These are phyloP conservation scores for Tulasnella sp. DNA, from an alignment of 768 basidiomycete species.

Conservation along the genomic window DNA sequence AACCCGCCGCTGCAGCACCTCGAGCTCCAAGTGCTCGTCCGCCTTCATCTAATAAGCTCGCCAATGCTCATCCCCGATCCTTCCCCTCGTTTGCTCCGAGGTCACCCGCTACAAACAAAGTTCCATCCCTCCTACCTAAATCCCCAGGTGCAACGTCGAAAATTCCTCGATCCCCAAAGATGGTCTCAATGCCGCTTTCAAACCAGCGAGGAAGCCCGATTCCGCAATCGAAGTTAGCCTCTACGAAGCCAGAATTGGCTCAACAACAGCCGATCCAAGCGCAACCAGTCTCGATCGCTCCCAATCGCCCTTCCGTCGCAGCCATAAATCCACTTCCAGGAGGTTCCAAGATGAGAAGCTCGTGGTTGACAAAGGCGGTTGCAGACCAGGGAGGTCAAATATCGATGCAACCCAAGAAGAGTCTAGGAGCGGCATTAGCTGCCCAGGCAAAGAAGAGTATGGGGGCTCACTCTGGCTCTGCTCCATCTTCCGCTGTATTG, in stretches of 20 bases:
- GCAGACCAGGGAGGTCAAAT: no score
- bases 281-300: not conserved
- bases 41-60: not conserved
- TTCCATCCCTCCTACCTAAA: no score
- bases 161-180: conserved; percentile 1
- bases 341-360: not conserved
- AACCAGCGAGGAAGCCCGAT: not conserved
- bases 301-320: not conserved
- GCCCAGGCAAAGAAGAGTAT: conserved; percentile 8
- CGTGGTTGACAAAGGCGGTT: not conserved
- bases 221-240: not conserved
- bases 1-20: no score
- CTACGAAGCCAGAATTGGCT: not conserved
- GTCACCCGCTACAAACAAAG: no score
- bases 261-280: no score
- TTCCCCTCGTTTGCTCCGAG: no score
- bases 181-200: not conserved
- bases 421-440: not conserved
- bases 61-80: not conserved
- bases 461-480: not conserved
- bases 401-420: not conserved
- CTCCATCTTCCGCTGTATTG: not conserved
- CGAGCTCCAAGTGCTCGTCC: no score
- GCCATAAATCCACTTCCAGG: not conserved
- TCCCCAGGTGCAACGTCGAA: not conserved